Evolutionary conservation across 1,284 basidiomycete species (phyloP).

Genomic region (Anthracocystis setariae): DNA sequence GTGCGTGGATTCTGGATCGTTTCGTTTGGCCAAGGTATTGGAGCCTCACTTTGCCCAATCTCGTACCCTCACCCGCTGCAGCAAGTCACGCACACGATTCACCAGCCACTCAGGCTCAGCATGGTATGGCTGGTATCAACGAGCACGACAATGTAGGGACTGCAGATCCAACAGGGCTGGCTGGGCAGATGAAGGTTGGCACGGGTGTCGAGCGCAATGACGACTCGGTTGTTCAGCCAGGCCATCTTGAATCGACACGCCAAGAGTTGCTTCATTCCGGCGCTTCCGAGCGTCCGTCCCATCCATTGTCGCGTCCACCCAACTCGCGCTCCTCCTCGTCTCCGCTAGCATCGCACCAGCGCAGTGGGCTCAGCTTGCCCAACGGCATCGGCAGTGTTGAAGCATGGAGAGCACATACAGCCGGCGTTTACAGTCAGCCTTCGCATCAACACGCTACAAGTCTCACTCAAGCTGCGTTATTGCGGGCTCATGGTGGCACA

Average conservation of each 20-base stretch:
- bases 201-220: slow-evolving; percentile 30
- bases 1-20: slow-evolving; percentile 70
- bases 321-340: slow-evolving; percentile 24
- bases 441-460: slow-evolving; percentile 24
- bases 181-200: slow-evolving; percentile 39
- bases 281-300: slow-evolving; percentile 4
- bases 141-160: not conserved
- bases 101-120: not conserved
- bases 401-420: slow-evolving; percentile 45
- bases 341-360: not conserved
- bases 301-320: slow-evolving; percentile 5
- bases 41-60: slow-evolving; percentile 69
- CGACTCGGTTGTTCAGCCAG: slow-evolving; percentile 41
- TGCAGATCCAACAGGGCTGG: slow-evolving; percentile 3
- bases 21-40: slow-evolving; percentile 71
- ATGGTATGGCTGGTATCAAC: not conserved
- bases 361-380: slow-evolving; percentile 10
- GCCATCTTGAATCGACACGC: slow-evolving; percentile 36
- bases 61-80: slow-evolving; percentile 38
- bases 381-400: slow-evolving; percentile 41
- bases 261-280: slow-evolving; percentile 33
- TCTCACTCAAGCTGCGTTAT: slow-evolving; percentile 26
- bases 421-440: slow-evolving; percentile 25
- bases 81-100: slow-evolving; percentile 2
- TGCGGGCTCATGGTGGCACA: slow-evolving; percentile 23